Evolutionary conservation across 192 early-diverging fungal species (phyloP), one percentile per base, ranked within the genome.

Genomic region (Coemansia erecta): DNA sequence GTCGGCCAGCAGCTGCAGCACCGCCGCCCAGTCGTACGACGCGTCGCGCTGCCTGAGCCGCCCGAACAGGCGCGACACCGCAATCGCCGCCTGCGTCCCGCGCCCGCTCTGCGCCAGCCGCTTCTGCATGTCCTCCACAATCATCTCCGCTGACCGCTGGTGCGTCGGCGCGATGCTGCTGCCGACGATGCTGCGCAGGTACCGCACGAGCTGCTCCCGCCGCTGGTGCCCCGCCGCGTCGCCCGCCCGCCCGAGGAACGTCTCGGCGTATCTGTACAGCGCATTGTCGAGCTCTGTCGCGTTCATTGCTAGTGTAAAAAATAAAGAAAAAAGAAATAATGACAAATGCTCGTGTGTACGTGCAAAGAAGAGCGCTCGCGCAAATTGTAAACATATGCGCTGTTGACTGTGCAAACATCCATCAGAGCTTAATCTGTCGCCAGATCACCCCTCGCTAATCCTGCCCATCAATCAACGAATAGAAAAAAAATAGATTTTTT

Each of bases 1-100:
- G 42, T 72, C 76, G 6, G 70, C 45, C 58, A 80, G 22, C 31
- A 80, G 52, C 44, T 80, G 60, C 14, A 80, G 64, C 11, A 80
- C 58, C 13, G 71, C 59, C 77, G 71, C 70, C 72, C 77, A 73
- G 71, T 74, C 42, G 53, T 73, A 55, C 18, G 35, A 35, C n/a
- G 67, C 59, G 22, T 63, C 53, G 28, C 61, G 46, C 42, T 67
- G 71, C 61, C 70, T 66, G 37, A 80, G 61, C 52, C 50, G 22
- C 12, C 48, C 50, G 48, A 57, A 73, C 4, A 73, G 72, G 17
- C 55, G 71, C 0, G 63, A 56, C 0, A 80, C 61, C 0, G 41
- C 35, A n/a, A 80, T 47, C 17, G 77, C 71, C 26, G 63, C 45
- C 19, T 72, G 70, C 47, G 37, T 49, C 4, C 58, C 48, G 42